Evolutionary conservation across 257 asterid species (phyloP).

Genomic region (Sherardia arvensis): DNA sequence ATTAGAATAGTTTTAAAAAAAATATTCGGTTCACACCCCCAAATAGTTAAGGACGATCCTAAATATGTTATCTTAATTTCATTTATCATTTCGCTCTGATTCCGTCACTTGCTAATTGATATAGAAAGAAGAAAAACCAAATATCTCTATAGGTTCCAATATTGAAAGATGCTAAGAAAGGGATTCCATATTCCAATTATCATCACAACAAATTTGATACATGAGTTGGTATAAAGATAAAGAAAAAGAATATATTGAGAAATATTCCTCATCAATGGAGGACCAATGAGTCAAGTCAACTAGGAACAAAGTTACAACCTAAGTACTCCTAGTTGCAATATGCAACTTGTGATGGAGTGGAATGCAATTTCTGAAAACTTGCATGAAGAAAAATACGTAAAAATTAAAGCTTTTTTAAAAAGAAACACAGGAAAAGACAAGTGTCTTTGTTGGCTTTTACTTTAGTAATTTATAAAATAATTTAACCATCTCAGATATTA

Average conservation of each 20-base stretch:
- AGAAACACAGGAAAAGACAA: neutral
- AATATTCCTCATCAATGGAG: neutral
- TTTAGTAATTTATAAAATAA: neutral
- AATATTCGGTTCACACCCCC: too few relatives aligned
- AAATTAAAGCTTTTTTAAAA: neutral
- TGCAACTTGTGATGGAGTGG: neutral
- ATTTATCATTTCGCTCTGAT: too few relatives aligned
- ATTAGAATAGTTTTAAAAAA: too few relatives aligned
- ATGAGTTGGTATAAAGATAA: neutral
- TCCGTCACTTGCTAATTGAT: too few relatives aligned
- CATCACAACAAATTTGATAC: neutral
- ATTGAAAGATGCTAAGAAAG: neutral
- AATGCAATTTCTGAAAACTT: too few relatives aligned
- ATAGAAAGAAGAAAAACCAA: too few relatives aligned
- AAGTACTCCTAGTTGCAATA: neutral
- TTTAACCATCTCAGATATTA: neutral
- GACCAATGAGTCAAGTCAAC: constrained; percentile 2
- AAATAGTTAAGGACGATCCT: too few relatives aligned
- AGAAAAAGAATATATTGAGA: neutral
- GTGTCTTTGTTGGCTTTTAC: neutral
- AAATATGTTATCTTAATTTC: too few relatives aligned
- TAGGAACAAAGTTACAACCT: neutral
- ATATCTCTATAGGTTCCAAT: too few relatives aligned
- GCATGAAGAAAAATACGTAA: too few relatives aligned
- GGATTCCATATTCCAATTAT: neutral